A percentile compares a stretch with the other conserved stretches of the same genome.
phyloP scores from a whole-genome alignment of 495 filamentous ascomycete genomes.

The Podospora tetraspora region DNA sequence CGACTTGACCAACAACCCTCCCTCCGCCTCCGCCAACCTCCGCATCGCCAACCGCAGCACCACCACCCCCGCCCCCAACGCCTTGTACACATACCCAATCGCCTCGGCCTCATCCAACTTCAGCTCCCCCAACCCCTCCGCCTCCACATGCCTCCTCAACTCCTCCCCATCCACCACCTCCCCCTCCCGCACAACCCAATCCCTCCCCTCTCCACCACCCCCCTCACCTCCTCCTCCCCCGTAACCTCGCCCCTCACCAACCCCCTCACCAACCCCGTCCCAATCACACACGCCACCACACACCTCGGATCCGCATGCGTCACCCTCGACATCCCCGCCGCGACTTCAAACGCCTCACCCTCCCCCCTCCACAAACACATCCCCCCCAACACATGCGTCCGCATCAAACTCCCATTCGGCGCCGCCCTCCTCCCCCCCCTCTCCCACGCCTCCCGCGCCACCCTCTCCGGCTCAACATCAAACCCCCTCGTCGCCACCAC shows the following conservation, averaged over 20 bases:
- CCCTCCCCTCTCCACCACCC: conserved; percentile 19
- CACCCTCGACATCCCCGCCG: conserved; percentile 25
- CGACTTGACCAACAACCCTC: conserved; percentile 7
- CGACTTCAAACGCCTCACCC: conserved; percentile 30
- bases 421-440: conserved; percentile 29
- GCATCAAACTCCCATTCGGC: conserved; percentile 47
- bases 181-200: conserved; percentile 23
- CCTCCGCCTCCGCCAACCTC: conserved; percentile 3
- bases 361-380: conserved; percentile 30
- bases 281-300: conserved; percentile 40
- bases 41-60: conserved; percentile 35
- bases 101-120: conserved; percentile 34
- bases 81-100: conserved; percentile 50
- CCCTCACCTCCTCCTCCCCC: conserved; percentile 32
- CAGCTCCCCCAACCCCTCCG: conserved; percentile 27
- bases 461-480: conserved; percentile 25
- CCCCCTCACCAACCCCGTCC: conserved; percentile 36
- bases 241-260: conserved; percentile 39
- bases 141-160: conserved; percentile 31
- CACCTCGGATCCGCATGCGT: conserved; percentile 47
- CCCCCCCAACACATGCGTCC: conserved; percentile 41
- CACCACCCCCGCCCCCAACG: conserved; percentile 38
- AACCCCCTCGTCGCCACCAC: conserved; percentile 31
- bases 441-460: conserved; percentile 35
- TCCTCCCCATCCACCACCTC: conserved; percentile 33